Base-by-base conservation (phyloP, 31 red algal genomes). In the Endocladia muricata region DNA sequence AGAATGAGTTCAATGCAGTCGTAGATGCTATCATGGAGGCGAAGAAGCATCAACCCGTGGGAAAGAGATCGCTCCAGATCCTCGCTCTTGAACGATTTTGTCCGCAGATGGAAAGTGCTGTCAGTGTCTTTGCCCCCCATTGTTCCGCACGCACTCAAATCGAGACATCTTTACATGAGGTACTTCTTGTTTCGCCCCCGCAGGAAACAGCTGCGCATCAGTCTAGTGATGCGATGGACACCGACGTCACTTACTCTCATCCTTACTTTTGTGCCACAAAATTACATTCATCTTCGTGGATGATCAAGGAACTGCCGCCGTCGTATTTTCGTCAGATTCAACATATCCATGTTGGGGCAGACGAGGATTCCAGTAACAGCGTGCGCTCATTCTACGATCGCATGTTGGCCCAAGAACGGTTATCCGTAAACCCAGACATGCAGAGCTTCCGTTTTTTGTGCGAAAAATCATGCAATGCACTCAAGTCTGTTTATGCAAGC, bases 401-500 rank as follows among this genome's bases (percentile, higher is more conserved):
- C 6, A 58, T 58, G 55, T 13, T 58, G 55, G 30, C 32, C 25
- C 25, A 28, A 15, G 55, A 58, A 28, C 6, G 13, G 25, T 22
- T 22, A 4, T 22, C 55, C 25, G 55, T 58, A 4, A 58, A 58
- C 25, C 25, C 25, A 28, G 55, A 58, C 13, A 0, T 58, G 55
- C 25, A 58, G 13, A 58, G 55, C 13, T 58, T 58, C 13, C 55
- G 55, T 22, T 58, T 58, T 58, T 58, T 58, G 30, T 58, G 55
- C 32, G 55, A 58, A 15, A 22, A 58, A 28, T 28, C 25, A 6
- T 22, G 55, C 6, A 28, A 58, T 58, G 4, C 25, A 4, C 25
- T 58, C 6, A 22, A 13, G 55, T 28, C 25, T 13, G 55, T 58
- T 22, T 11, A 28, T 58, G 55, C 55, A 15, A 58, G 55, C 25